Evolutionary conservation across 139 green algal species (phyloP), one percentile per base, ranked within the genome.

Genomic region (Chlorella ohadii): DNA sequence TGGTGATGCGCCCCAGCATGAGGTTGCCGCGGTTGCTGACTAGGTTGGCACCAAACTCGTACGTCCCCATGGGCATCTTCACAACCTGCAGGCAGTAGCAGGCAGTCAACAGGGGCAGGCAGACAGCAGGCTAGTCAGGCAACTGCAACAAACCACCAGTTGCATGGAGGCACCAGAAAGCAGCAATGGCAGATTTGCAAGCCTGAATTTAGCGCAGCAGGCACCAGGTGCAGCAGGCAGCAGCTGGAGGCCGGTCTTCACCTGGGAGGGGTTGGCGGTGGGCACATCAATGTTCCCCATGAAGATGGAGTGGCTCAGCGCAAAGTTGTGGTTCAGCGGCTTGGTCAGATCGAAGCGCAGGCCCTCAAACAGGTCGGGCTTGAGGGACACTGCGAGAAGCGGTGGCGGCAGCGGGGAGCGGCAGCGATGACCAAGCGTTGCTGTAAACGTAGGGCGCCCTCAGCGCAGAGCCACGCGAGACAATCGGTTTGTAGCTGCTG

Each of bases 41-140:
- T 4, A 99, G 88, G 86, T 98, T 99, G 75, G 97, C 97, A 0
- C 97, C 97, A 90, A 99, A 99, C 88, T 99, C 97, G 68, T 99
- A 99, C 20, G 89, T 96, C 36, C 94, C 90, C 6, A 96, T 90
- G 2, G 95, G 91, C 73, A 96, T 92, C 91, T 99, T 99, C 55
- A 98, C 81, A 28, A 86, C 74, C 56, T 75, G 73, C 41, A n/a
- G 25, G 2, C 47, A n/a, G 4, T 59, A 67, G 28, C 63, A 68
- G 63, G n/a, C n/a, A n/a, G n/a, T n/a, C 36, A 27, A 27, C 41
- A 61, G 11, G 28, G 28, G n/a, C 28, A n/a, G n/a, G n/a, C n/a
- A n/a, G n/a, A n/a, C n/a, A n/a, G n/a, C n/a, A n/a, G n/a, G n/a
- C n/a, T n/a, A n/a, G n/a, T n/a, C n/a, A n/a, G n/a, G n/a, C n/a